Conservation (phyloP, 805 yeast species). For the Metschnikowia vanudenii region DNA sequence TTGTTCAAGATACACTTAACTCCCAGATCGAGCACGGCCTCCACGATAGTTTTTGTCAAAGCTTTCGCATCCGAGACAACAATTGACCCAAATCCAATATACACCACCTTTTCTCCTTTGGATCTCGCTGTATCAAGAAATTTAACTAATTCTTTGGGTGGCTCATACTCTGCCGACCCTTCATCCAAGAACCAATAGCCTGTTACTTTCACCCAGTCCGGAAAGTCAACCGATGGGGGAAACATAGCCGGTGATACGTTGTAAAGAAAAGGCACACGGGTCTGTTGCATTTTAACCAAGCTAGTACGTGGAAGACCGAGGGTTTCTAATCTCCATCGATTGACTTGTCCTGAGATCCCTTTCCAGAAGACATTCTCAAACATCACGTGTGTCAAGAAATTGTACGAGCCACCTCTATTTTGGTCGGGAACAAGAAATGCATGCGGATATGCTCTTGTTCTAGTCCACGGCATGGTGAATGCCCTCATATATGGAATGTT, state of each 20-base stretch:
- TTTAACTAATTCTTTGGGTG: conserved; percentile 54
- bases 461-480: conserved; percentile 98
- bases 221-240: conserved; percentile 90
- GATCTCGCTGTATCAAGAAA: conserved; percentile 63
- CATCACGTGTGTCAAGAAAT: conserved; percentile 86
- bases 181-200: conserved; percentile 95
- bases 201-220: conserved; percentile 93
- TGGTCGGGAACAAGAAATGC: conserved; percentile 95
- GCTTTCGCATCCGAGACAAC: conserved; percentile 81
- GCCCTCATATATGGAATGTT: conserved; percentile 90
- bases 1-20: conserved; percentile 86
- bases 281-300: conserved; percentile 68
- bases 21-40: conserved; percentile 76
- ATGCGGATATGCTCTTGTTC: conserved; percentile 94
- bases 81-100: conserved; percentile 94
- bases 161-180: conserved; percentile 48
- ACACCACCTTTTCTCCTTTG: conserved; percentile 70
- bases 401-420: conserved; percentile 88
- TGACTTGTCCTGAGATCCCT: conserved; percentile 83
- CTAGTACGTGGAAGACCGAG: conserved; percentile 68
- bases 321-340: conserved; percentile 76
- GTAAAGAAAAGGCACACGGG: conserved; percentile 82
- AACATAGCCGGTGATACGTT: conserved; percentile 85
- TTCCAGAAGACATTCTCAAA: conserved; percentile 94
- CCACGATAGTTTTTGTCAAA: conserved; percentile 72